Base-by-base conservation (phyloP, 2,329 filamentous ascomycete species). In the Myriosclerotinia curreyana region DNA sequence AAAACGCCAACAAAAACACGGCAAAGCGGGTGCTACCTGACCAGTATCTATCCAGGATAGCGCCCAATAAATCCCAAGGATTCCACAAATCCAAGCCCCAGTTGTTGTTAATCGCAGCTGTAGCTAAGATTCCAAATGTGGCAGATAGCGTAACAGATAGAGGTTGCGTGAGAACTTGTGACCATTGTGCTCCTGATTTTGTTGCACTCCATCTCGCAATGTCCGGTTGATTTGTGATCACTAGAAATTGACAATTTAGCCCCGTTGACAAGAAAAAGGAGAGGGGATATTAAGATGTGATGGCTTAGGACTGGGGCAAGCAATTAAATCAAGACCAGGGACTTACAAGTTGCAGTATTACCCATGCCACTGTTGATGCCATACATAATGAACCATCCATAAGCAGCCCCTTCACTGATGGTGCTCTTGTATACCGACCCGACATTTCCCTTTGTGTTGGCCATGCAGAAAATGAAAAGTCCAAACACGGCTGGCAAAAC, bases 21-120 rank as follows among this genome's bases (percentile, higher is more conserved):
- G 61, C 61, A 81, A 82, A 51, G 72, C 73, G 72, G 76, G 79
- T 80, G 17, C 76, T 77, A 1, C 75, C 66, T 3, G 65, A 65
- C 70, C 70, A 72, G 51, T 72, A 71, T 34, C 67, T 63, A 51
- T 70, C 71, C 6, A 73, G 12, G 69, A 72, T 64, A 5, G 61
- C 61, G 34, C 81, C 77, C 25, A 78, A 75, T 5, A 82, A 74
- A 68, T 81, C 79, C 80, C 80, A 82, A 44, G 79, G 73, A 67
- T 82, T 72, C 71, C 71, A 80, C 2, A 72, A 36, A 25, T 64
- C 70, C 63, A 75, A 67, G 22, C 74, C 76, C 75, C 75, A 76
- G 1, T 75, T 66, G 5, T 74, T 71, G 65, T 73, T 74, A 1
- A 73, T 67, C 12, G 72, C 71, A 52, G 71, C 71, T 5, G 70